Base-by-base conservation (phyloP, 176 grass and related monocot species). In the Miscanthus lutarioriparius region DNA sequence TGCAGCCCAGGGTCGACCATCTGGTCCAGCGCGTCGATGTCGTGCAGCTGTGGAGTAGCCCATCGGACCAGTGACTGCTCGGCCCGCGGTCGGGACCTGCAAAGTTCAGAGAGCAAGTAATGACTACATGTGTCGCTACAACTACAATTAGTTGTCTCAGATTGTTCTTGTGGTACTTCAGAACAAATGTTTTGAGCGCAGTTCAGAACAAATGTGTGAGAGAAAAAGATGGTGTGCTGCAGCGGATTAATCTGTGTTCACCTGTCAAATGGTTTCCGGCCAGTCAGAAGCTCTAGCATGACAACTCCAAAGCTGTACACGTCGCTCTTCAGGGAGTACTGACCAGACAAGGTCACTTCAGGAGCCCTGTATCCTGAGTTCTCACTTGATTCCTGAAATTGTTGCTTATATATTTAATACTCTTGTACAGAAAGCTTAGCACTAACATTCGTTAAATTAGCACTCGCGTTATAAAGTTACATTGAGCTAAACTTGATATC, bases 211-310 rank as follows among this genome's bases (percentile, higher is more conserved):
- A 27, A 35, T 58, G 27, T 72, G 51, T 3, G 54, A 58, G 54
- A 58, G 7, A n/a, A 4, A 23, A 11, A 25, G n/a, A 40, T 41
- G 4, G 45, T 75, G 8, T 49, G 2, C 26, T 49, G 45, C 28
- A n/a, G 7, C 0, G 33, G 11, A 13, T 38, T 64, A 2, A 53
- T 65, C 25, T 4, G 0, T 87, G 32, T 6, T 80, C 61, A 95
- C 96, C 91, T 92, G 78, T 98, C 96, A 26, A 94, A 94, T 9
- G 96, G 91, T 80, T 94, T 91, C n/a, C 89, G 81, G 19, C 96
- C 91, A 38, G 96, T 96, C 32, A 98, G 86, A 74, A 98, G 93
- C 67, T 96, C 96, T 41, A 98, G 88, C 96, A 99, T 99, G 70
- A 99, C 91, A 7, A 99, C 89, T 76, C 93, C 96, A 11, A 99